These are phyloP conservation scores for Eragrostis tef DNA, from an alignment of 202 grass and related monocot species.

Conservation along the genomic window DNA sequence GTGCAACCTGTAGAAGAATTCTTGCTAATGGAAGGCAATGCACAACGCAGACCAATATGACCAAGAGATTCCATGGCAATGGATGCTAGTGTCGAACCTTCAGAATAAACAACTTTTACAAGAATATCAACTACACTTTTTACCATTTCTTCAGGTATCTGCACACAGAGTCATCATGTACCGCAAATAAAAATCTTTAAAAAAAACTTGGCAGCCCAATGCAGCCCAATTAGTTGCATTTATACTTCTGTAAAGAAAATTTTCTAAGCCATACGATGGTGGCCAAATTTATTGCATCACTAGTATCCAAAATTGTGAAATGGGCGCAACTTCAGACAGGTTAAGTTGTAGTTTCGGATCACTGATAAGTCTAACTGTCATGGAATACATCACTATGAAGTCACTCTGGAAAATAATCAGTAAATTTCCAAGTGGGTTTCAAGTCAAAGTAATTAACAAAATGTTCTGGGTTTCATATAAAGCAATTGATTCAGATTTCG, in stretches of 20 bases:
- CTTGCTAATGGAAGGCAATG: conserved; percentile 57
- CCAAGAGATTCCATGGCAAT: conserved; percentile 92
- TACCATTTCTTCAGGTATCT: conserved; percentile 75
- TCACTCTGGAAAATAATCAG: not conserved
- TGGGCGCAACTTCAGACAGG: conserved; percentile 7
- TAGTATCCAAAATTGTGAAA: conserved; percentile 7
- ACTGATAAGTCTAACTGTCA: not conserved
- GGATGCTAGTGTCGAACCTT: conserved; percentile 69
- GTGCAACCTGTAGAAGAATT: conserved; percentile 68
- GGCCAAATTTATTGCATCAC: conserved; percentile 29
- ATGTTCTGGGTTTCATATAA: conserved; percentile 24
- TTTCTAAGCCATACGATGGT: not conserved
- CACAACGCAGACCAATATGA: conserved; percentile 74
- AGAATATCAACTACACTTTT: conserved; percentile 61
- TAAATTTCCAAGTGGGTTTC: conserved; percentile 2
- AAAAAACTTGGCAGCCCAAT: not conserved
- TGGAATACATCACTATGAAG: not conserved
- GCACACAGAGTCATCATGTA: conserved; percentile 23
- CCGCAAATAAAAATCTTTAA: not conserved
- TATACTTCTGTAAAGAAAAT: not conserved
- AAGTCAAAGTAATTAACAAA: conserved; percentile 17
- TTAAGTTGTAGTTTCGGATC: not conserved
- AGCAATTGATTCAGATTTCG: conserved; percentile 21
- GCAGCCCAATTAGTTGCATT: too few relatives aligned
- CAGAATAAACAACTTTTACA: conserved; percentile 76